phyloP scores from a whole-genome alignment of 176 grass and related monocot species.

The Secale cereale region DNA sequence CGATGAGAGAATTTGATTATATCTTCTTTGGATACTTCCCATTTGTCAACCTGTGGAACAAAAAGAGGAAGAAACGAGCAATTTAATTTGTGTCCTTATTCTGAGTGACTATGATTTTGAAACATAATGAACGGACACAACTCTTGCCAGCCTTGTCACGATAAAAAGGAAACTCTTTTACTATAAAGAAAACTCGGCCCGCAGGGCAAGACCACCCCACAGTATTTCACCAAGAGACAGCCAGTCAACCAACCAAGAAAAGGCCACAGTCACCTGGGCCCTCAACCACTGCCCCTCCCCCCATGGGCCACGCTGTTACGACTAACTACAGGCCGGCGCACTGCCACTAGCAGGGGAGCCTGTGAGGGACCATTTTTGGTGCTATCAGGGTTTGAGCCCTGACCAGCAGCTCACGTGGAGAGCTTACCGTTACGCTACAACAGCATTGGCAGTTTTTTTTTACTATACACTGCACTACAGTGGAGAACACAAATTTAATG shows the following conservation, averaged over 20 bases:
- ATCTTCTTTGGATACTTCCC: conserved; percentile 4
- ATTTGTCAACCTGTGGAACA: conserved; percentile 10
- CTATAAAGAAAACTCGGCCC: too few relatives aligned
- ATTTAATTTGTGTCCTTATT: neutral
- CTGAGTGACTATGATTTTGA: neutral
- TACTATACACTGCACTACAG: neutral
- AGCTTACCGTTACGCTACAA: neutral
- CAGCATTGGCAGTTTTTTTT: neutral
- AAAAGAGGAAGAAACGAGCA: neutral
- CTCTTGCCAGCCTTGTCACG: neutral
- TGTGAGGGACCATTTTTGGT: neutral
- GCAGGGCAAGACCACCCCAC: neutral
- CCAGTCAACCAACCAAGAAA: neutral
- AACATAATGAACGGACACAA: neutral
- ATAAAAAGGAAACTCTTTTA: neutral
- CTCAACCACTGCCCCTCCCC: neutral
- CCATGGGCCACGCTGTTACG: neutral
- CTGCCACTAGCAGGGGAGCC: neutral
- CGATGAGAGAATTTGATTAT: conserved; percentile 26
- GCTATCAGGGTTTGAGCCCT: neutral
- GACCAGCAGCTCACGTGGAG: neutral
- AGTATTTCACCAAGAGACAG: neutral
- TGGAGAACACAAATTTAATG: neutral
- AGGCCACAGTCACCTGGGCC: neutral
- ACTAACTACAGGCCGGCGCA: neutral